Conservation (phyloP, 2,329 filamentous ascomycete genomes). For the Aspergillus unguis region DNA sequence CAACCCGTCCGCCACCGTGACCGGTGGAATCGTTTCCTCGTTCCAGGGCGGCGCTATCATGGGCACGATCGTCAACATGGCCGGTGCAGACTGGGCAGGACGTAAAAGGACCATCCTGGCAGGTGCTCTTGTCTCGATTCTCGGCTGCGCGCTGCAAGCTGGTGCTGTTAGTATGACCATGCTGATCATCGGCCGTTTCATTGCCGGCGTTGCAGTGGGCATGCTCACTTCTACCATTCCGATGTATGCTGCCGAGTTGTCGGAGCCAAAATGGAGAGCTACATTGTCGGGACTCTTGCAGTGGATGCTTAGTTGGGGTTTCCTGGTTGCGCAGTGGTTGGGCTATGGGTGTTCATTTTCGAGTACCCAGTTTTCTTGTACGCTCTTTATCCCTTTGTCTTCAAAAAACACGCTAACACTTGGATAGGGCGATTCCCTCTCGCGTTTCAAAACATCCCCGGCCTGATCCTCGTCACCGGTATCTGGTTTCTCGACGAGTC, state of each 20-base stretch:
- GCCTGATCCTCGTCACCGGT: constrained; percentile 36
- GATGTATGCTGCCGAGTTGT: constrained; percentile 33
- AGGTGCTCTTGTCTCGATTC: constrained; percentile 32
- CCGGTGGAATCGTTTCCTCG: constrained; percentile 40
- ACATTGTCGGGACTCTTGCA: constrained; percentile 32
- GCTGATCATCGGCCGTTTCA: constrained; percentile 50
- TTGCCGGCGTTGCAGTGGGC: constrained; percentile 51
- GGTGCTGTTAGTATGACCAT: constrained; percentile 34
- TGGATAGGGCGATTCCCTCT: constrained; percentile 30
- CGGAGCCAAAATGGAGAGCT: constrained; percentile 8
- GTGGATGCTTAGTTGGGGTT: constrained; percentile 46
- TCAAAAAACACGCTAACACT: too few species aligned
- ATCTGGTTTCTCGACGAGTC: constrained; percentile 24
- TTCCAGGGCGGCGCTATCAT: constrained; percentile 38
- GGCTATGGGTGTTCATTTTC: constrained; percentile 47
- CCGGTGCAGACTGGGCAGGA: constrained; percentile 34
- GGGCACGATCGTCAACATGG: constrained; percentile 33
- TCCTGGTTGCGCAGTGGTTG: constrained; percentile 48
- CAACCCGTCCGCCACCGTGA: constrained; percentile 30
- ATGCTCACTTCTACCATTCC: constrained; percentile 48
- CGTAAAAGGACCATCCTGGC: constrained; percentile 27
- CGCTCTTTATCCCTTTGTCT: not conserved
- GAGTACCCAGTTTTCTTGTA: constrained; percentile 28
- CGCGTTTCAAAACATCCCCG: constrained; percentile 39
- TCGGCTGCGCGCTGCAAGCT: constrained; percentile 36